Conservation (phyloP, 257 asterid species). For the Petunia secreta region DNA sequence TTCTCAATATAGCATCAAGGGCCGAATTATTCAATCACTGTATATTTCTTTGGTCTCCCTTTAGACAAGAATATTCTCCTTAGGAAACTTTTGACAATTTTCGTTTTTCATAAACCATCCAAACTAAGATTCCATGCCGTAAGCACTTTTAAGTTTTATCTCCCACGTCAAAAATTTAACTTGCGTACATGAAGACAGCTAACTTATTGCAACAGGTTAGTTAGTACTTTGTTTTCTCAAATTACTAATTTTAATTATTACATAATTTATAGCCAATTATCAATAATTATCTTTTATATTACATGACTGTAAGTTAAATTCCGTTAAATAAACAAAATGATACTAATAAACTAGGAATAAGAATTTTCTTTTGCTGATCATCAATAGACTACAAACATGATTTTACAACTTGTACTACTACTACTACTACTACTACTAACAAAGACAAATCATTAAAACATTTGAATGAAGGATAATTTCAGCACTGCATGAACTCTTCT, state of each 20-base stretch:
- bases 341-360: constrained; percentile 21
- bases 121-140: constrained; percentile 1
- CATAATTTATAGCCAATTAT: too few relatives aligned
- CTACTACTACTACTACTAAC: constrained; percentile 9
- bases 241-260: too few relatives aligned
- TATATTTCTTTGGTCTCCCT: constrained; percentile 22
- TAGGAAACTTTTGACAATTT: constrained; percentile 10
- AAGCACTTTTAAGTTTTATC: not conserved
- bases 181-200: not conserved
- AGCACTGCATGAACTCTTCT: not conserved
- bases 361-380: constrained; percentile 13
- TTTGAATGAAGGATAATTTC: constrained; percentile 10
- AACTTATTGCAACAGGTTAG: too few relatives aligned
- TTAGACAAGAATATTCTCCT: not conserved
- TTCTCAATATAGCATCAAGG: not conserved
- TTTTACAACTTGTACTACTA: constrained; percentile 34
- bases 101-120: constrained; percentile 23
- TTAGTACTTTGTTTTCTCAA: not conserved
- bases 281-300: too few relatives aligned
- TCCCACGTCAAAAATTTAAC: not conserved
- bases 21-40: constrained; percentile 11
- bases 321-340: not conserved
- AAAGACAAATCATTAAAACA: constrained; percentile 27
- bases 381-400: constrained; percentile 37
- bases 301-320: too few relatives aligned